Conservation (phyloP, 176 grass and related monocot genomes). For the Oryza longistaminata region DNA sequence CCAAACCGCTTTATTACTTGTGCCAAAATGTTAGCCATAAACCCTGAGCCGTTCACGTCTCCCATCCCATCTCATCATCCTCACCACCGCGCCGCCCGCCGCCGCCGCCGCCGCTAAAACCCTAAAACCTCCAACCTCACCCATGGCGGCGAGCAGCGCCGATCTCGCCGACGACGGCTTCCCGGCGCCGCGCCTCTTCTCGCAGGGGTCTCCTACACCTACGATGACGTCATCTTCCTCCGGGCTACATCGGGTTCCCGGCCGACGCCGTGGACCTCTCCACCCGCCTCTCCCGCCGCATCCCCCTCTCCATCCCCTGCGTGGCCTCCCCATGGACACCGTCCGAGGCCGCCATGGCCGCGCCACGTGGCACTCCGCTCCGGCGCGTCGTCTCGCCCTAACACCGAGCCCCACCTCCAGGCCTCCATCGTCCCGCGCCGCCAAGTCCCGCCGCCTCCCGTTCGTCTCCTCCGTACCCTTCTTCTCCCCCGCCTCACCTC, state of each 20-base stretch:
- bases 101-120: conserved; percentile 29
- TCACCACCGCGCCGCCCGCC: too few species aligned
- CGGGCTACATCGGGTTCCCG: conserved; percentile 73
- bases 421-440: conserved; percentile 65
- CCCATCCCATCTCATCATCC: background rate
- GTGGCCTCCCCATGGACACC: conserved; percentile 96
- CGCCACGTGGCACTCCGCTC: conserved; percentile 88
- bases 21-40: background rate
- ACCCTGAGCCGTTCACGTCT: background rate
- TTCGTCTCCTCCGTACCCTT: conserved; percentile 61
- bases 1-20: too few species aligned
- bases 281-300: conserved; percentile 74
- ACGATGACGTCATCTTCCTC: conserved; percentile 79
- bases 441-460: conserved; percentile 77
- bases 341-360: conserved; percentile 84
- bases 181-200: conserved; percentile 58
- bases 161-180: conserved; percentile 56
- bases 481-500: conserved; percentile 42
- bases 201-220: conserved; percentile 82
- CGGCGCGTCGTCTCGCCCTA: conserved; percentile 72
- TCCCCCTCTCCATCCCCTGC: conserved; percentile 66
- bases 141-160: conserved; percentile 32
- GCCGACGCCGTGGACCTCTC: conserved; percentile 83
- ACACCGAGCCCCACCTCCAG: conserved; percentile 57
- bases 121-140: background rate